Conservation (phyloP, 78 protist species). For the Chrysochromulina tobinii region DNA sequence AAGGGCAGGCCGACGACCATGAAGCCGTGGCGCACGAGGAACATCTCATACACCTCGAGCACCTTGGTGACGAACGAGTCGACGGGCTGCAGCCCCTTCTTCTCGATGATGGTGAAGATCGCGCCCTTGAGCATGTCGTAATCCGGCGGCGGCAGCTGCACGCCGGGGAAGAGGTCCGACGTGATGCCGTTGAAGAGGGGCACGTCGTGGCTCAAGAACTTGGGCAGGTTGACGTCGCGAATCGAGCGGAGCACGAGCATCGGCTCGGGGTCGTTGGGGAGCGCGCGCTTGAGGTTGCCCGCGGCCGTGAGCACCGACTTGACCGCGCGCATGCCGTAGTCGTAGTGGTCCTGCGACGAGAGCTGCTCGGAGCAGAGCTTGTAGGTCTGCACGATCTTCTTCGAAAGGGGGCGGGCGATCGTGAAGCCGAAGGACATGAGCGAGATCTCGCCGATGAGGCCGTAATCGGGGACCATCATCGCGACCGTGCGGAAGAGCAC, state of each 20-base stretch:
- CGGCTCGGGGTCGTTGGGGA: conserved; percentile 14
- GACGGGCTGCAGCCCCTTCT: conserved; percentile 35
- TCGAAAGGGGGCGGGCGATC: conserved; percentile 42
- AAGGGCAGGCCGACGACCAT: conserved; percentile 81
- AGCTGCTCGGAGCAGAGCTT: conserved; percentile 60
- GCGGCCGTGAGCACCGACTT: conserved; percentile 71
- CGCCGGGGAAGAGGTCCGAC: conserved; percentile 72
- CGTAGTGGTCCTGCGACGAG: conserved; percentile 66
- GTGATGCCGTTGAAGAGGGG: conserved; percentile 72
- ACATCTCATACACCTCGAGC: conserved; percentile 66
- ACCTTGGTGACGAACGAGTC: conserved; percentile 53
- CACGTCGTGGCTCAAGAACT: conserved; percentile 52
- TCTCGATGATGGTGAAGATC: conserved; percentile 7
- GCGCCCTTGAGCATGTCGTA: conserved; percentile 13
- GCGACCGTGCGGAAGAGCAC: conserved; percentile 89
- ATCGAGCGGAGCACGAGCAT: conserved; percentile 46
- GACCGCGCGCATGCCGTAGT: conserved; percentile 75
- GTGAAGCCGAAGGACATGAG: conserved; percentile 84
- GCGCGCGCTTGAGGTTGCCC: conserved; percentile 50
- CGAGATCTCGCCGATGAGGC: conserved; percentile 87
- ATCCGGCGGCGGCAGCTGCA: conserved; percentile 16
- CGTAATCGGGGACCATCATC: conserved; percentile 92
- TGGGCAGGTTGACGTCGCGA: conserved; percentile 65
- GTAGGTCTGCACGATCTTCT: conserved; percentile 41
- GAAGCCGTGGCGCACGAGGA: conserved; percentile 69